phyloP scores from a whole-genome alignment of 768 basidiomycete species.

The Russula lepida region DNA sequence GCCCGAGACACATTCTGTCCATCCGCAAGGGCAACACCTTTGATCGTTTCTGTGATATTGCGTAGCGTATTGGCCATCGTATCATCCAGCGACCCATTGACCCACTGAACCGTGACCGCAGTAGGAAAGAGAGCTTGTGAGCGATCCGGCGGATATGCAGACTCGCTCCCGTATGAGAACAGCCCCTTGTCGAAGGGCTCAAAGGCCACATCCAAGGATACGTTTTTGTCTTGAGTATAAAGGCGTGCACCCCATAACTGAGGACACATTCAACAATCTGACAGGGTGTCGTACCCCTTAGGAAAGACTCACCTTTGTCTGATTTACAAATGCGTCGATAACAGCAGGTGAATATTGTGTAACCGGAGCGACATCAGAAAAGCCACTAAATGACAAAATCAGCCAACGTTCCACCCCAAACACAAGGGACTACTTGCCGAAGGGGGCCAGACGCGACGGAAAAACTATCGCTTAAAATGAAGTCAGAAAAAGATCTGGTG shows the following conservation, averaged over 20 bases:
- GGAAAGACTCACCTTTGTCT: no score
- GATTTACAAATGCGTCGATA: no score
- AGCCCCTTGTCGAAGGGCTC: conserved; percentile 15
- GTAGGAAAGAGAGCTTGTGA: not conserved
- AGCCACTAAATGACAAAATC: no score
- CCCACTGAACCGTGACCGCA: accelerated
- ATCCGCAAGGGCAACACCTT: conserved; percentile 4
- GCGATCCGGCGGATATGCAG: not conserved
- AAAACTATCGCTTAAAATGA: not conserved
- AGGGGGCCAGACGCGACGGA: no score
- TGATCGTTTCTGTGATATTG: not conserved
- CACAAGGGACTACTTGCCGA: not conserved
- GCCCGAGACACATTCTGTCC: conserved; percentile 17
- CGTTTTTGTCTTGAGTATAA: no score
- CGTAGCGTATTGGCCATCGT: conserved; percentile 23
- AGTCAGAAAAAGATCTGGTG: not conserved
- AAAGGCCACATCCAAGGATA: no score
- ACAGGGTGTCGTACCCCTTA: no score
- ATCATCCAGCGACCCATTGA: no score
- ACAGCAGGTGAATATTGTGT: no score
- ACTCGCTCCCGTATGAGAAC: not conserved
- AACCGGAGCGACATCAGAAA: no score
- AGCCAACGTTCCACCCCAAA: not conserved
- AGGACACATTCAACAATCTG: not conserved
- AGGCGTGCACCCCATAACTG: not conserved